A percentile compares a stretch with the other conserved stretches of the same genome.
Conservation (phyloP, 495 filamentous ascomycete genomes). For the Hypoxylon crocopeplum region DNA sequence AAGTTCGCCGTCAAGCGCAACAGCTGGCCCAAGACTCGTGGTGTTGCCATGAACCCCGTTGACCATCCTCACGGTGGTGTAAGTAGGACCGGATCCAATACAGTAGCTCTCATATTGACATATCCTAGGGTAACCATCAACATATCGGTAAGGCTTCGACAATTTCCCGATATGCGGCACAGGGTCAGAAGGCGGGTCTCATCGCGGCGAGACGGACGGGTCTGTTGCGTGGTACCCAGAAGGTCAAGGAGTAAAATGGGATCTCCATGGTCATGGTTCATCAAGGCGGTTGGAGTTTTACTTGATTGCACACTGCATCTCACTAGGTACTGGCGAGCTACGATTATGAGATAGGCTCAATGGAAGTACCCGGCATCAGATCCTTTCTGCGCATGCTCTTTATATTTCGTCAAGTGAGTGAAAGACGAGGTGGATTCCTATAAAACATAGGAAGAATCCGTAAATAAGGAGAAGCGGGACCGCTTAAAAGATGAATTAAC, state of each 20-base stretch:
- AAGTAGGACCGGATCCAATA: slow-evolving; percentile 35
- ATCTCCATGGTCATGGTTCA: slow-evolving; percentile 54
- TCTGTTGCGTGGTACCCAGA: slow-evolving; percentile 99
- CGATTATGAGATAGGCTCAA: slow-evolving; percentile 47
- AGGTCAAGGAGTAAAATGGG: slow-evolving; percentile 88
- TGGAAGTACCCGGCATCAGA: slow-evolving; percentile 47
- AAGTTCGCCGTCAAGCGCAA: slow-evolving; percentile 99
- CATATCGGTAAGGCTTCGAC: slow-evolving; percentile 99
- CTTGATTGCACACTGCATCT: slow-evolving; percentile 63
- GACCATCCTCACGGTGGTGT: slow-evolving; percentile 98
- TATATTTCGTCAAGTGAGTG: not conserved
- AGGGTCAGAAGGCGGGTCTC: slow-evolving; percentile 99
- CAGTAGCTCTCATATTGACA: not conserved
- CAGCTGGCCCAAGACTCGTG: slow-evolving; percentile 99
- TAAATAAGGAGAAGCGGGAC: slow-evolving; percentile 7
- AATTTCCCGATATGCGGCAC: slow-evolving; percentile 94
- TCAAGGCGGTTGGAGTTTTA: slow-evolving; percentile 61
- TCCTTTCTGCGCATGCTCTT: slow-evolving; percentile 32
- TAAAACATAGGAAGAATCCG: not conserved
- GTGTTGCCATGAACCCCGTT: slow-evolving; percentile 99
- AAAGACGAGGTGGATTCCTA: not conserved
- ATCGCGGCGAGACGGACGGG: slow-evolving; percentile 99
- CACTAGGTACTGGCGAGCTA: slow-evolving; percentile 58
- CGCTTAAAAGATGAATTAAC: slow-evolving; percentile 11
- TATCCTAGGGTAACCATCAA: slow-evolving; percentile 92